Conservation (phyloP, 495 filamentous ascomycete genomes). For the Tuber borchii region DNA sequence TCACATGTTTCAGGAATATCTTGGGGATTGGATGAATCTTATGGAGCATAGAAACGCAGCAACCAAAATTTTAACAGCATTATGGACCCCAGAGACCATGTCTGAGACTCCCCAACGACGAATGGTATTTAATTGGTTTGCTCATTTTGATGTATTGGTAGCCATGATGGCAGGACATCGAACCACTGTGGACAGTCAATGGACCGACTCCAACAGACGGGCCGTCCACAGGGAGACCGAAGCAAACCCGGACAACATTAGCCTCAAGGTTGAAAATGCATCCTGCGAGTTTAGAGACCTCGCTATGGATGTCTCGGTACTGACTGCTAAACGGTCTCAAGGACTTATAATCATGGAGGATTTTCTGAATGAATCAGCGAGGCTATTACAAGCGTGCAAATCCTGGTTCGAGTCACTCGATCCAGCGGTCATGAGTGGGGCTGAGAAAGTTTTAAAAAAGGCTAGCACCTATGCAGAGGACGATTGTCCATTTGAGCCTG, state of each 20-base stretch:
- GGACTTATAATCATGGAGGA: slow-evolving; percentile 57
- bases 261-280: slow-evolving; percentile 59
- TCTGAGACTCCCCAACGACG: slow-evolving; percentile 62
- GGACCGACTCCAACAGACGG: slow-evolving; percentile 63
- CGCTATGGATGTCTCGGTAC: slow-evolving; percentile 69
- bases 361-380: slow-evolving; percentile 46
- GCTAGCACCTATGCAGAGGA: slow-evolving; percentile 51
- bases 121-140: slow-evolving; percentile 77
- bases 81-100: slow-evolving; percentile 71
- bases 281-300: slow-evolving; percentile 64
- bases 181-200: slow-evolving; percentile 66
- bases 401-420: slow-evolving; percentile 36
- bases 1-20: slow-evolving; percentile 64
- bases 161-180: slow-evolving; percentile 74
- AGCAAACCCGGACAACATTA: slow-evolving; percentile 56
- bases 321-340: slow-evolving; percentile 66
- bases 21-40: slow-evolving; percentile 90
- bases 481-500: slow-evolving; percentile 60
- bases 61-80: slow-evolving; percentile 65
- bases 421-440: slow-evolving; percentile 29
- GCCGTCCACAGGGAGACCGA: slow-evolving; percentile 56
- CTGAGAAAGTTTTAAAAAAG: slow-evolving; percentile 22
- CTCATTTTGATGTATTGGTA: slow-evolving; percentile 77
- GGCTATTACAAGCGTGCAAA: slow-evolving; percentile 24
- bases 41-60: slow-evolving; percentile 90